Percentiles rank a stretch among this genome's conserved stretches.
These are phyloP conservation scores for Aristolochia fimbriata DNA, from an alignment of 164 flowering plant genomes.

Conservation along the genomic window DNA sequence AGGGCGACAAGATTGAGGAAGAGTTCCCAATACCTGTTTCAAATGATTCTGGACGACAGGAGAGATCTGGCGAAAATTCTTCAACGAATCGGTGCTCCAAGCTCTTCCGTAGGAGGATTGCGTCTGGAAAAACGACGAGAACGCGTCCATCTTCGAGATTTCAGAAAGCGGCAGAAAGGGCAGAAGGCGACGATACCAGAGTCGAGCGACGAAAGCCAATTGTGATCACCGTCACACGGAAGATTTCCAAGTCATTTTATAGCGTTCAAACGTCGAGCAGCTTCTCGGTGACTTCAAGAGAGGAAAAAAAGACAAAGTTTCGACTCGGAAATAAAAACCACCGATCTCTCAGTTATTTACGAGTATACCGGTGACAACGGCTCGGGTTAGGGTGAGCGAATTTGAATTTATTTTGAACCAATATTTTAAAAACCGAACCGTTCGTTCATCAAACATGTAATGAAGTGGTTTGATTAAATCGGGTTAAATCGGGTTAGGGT, in stretches of 20 bases:
- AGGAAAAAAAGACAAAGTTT: too few species aligned
- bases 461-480: too few species aligned
- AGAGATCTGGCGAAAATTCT: constrained; percentile 19
- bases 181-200: too few species aligned
- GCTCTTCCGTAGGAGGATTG: constrained; percentile 6
- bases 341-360: background rate
- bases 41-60: constrained; percentile 18
- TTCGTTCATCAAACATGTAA: too few species aligned
- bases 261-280: too few species aligned
- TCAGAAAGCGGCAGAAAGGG: background rate
- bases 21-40: constrained; percentile 8
- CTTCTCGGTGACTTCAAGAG: too few species aligned
- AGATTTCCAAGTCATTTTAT: too few species aligned
- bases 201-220: background rate
- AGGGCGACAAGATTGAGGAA: background rate
- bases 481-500: too few species aligned
- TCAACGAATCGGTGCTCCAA: constrained; percentile 15
- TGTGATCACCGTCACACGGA: background rate
- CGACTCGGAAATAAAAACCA: too few species aligned
- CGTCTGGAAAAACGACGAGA: constrained; percentile 12
- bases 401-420: too few species aligned
- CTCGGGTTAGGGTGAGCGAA: too few species aligned
- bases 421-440: too few species aligned
- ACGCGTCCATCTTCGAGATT: constrained; percentile 7
- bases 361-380: background rate